Conservation (phyloP, 1,284 basidiomycete genomes). For the Boletus semigastroideus region DNA sequence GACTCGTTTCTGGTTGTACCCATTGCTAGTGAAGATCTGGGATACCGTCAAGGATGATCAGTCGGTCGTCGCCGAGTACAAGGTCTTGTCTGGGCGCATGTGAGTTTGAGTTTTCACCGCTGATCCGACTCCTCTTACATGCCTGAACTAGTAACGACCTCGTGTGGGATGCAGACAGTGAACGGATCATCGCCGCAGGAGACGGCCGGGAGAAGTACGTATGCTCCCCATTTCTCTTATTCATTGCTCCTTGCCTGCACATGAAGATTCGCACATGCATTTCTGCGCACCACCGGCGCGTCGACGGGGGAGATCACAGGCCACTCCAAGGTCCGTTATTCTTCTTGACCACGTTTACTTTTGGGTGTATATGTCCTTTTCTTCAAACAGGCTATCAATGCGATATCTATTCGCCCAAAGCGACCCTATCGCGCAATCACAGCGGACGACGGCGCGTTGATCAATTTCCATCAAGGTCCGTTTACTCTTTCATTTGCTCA, state of each 20-base stretch:
- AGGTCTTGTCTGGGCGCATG: constrained; percentile 82
- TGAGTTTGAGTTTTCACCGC: constrained; percentile 36
- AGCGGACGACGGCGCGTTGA: constrained; percentile 79
- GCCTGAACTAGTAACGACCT: constrained; percentile 74
- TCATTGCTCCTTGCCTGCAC: not conserved
- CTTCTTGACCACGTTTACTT: not conserved
- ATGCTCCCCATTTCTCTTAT: not conserved
- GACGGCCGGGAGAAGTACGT: constrained; percentile 87
- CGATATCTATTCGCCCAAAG: constrained; percentile 87
- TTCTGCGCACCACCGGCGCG: constrained; percentile 86
- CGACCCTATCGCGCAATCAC: constrained; percentile 92
- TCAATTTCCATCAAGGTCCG: constrained; percentile 79
- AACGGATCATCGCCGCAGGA: constrained; percentile 95
- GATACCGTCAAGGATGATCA: constrained; percentile 90
- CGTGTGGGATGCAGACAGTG: constrained; percentile 95
- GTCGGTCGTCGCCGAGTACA: constrained; percentile 81
- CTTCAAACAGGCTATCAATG: constrained; percentile 69
- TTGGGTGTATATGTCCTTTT: not conserved
- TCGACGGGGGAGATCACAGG: constrained; percentile 93
- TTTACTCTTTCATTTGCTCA: not conserved
- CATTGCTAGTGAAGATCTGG: constrained; percentile 78
- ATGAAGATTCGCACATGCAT: constrained; percentile 81
- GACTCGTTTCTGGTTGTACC: not conserved
- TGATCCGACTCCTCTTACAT: constrained; percentile 1
- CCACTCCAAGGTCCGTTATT: constrained; percentile 74